Evolutionary conservation across 2,329 filamentous ascomycete species (phyloP), one percentile per base, ranked within the genome.

Genomic region (Setomelanomma holmii): DNA sequence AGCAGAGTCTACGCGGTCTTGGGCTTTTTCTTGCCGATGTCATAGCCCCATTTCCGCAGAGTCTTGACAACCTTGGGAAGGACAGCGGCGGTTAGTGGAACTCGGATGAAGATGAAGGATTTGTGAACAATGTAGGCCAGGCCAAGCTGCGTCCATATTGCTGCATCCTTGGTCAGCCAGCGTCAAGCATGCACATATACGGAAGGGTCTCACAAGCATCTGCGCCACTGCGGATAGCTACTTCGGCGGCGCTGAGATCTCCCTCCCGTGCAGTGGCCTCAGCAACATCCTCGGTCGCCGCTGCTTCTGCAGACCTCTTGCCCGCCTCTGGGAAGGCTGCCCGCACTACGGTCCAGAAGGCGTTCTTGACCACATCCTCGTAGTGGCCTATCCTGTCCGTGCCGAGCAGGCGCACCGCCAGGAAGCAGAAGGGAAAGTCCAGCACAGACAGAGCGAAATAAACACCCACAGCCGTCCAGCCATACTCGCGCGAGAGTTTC

Each of bases 71-170:
- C 88, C 76, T 96, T 97, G 1, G 95, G 95, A 7, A 91, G 92
- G 27, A 98, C 82, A 2, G 92, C 93, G 11, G 91, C 92, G 1
- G 95, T 95, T 58, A 98, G 78, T 7, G 95, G 95, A 8, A 99
- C 91, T n/a, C 95, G 86, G 61, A 98, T 76, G 75, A 99, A 96
- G 68, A 99, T 97, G 75, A 98, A 91, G 64, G 90, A 96, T 79
- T 99, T 99, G 82, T 99, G 95, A 52, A 99, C 91, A 22, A 93
- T 93, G 71, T 99, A 99, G 11, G 95, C 95, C 42, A 99, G 83
- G 14, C 91, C 92, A 23, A 99, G 80, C 72, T 97, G 92, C 7
- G 95, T 98, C 85, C 86, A 88, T 44, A 89, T 79, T 66, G 84
- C 86, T 88, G 60, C 30, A 20, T 21, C 42, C 11, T 19, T 17